Evolutionary conservation across 768 basidiomycete genomes (phyloP).

Genomic region (Lactifluus subvellereus): DNA sequence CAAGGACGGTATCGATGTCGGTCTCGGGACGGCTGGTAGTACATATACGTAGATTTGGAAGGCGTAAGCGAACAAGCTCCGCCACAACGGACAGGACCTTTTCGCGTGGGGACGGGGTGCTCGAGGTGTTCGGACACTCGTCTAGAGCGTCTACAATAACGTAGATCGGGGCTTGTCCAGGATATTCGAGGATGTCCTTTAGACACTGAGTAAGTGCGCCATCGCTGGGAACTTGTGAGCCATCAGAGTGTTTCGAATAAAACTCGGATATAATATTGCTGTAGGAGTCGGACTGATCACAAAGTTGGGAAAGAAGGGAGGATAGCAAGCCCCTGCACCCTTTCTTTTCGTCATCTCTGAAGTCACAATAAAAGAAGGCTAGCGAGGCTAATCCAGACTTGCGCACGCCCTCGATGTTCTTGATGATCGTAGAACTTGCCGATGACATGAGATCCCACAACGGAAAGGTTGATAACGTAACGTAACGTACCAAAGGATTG

Average conservation of each 20-base stretch:
- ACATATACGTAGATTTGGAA: background rate
- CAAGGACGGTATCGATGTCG: background rate
- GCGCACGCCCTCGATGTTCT: no score
- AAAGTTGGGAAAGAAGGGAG: no score
- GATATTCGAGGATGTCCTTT: background rate
- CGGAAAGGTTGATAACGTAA: no score
- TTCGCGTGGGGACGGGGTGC: background rate
- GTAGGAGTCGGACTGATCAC: no score
- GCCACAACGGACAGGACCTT: background rate
- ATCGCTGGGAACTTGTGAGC: background rate
- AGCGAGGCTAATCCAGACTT: no score
- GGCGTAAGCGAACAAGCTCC: background rate
- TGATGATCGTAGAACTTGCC: no score
- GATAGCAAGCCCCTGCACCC: no score
- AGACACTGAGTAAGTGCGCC: background rate
- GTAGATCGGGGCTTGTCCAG: background rate
- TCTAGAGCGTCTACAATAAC: constrained; percentile 7
- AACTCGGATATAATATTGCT: background rate
- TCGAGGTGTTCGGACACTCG: background rate
- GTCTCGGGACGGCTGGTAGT: background rate
- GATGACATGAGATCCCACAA: no score
- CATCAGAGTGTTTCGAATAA: background rate
- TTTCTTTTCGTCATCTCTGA: no score
- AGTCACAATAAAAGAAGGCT: no score
- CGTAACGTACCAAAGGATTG: no score